A percentile compares a stretch with the other conserved stretches of the same genome.
Evolutionary conservation across 202 grass and related monocot species (phyloP).

Genomic region (Setaria viridis): DNA sequence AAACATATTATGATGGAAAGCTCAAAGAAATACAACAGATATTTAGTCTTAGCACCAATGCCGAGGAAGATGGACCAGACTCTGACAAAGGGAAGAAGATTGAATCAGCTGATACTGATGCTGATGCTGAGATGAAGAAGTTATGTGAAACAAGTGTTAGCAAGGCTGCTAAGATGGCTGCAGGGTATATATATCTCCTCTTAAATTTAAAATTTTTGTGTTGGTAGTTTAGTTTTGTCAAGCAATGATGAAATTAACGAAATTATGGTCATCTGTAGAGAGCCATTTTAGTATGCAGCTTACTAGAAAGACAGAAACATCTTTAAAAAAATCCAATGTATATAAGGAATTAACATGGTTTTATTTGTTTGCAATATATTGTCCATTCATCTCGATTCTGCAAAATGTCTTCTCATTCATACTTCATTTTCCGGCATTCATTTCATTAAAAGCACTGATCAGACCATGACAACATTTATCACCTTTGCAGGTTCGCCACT

Average conservation of each 20-base stretch:
- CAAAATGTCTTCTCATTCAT: not conserved
- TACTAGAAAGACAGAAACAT: not conserved
- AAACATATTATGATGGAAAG: conserved; percentile 81
- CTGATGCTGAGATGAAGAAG: conserved; percentile 89
- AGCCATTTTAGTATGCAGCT: conserved; percentile 8
- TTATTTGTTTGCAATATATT: conserved; percentile 19
- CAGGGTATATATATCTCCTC: conserved; percentile 65
- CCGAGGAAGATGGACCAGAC: conserved; percentile 80
- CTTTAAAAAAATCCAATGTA: conserved; percentile 16
- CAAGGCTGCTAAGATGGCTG: conserved; percentile 97
- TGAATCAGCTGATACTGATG: conserved; percentile 68
- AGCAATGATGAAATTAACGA: conserved; percentile 27
- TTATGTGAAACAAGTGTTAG: conserved; percentile 85
- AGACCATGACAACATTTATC: conserved; percentile 3
- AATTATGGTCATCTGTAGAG: conserved; percentile 17
- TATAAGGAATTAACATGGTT: conserved; percentile 17
- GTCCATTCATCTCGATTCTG: not conserved
- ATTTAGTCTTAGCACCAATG: conserved; percentile 71
- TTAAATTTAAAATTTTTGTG: conserved; percentile 27
- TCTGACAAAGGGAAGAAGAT: conserved; percentile 87
- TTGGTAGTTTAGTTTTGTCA: conserved; percentile 42
- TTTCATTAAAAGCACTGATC: conserved; percentile 19
- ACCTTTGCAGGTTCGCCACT: conserved; percentile 67
- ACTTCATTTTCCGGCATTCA: not conserved
- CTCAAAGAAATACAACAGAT: conserved; percentile 83